Conservation (phyloP, 2,329 filamentous ascomycete genomes). For the Arachnomyces sp. region DNA sequence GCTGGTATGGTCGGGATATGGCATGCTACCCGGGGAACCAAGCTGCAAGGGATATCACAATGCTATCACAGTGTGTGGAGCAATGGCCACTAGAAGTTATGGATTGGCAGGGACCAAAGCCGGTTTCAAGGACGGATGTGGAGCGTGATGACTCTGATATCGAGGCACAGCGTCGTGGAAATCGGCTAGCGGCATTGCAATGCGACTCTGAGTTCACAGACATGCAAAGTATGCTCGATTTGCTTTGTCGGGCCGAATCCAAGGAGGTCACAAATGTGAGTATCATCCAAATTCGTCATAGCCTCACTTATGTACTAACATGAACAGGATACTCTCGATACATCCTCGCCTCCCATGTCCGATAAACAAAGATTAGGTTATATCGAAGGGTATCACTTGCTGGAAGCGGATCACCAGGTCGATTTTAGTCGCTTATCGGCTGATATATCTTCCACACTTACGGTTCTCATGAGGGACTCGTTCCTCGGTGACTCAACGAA, state of each 20-base stretch:
- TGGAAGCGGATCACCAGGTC: conserved; percentile 43
- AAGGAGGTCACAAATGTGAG: conserved; percentile 23
- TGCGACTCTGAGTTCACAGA: conserved; percentile 25
- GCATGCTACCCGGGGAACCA: conserved; percentile 30
- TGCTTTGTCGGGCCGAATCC: conserved; percentile 23
- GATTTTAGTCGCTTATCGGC: conserved; percentile 36
- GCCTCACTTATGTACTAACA: conserved; percentile 6
- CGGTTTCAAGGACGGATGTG: not conserved
- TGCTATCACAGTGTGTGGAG: conserved; percentile 56
- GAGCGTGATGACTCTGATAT: conserved; percentile 4
- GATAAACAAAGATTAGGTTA: conserved; percentile 48
- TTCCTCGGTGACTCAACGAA: conserved; percentile 11
- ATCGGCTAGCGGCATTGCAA: conserved; percentile 21
- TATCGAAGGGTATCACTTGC: conserved; percentile 44
- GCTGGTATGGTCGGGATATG: conserved; percentile 59
- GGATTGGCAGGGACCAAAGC: conserved; percentile 43
- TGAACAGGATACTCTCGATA: conserved; percentile 49
- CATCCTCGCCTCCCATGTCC: conserved; percentile 51
- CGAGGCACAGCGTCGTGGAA: conserved; percentile 13
- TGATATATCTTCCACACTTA: conserved; percentile 27
- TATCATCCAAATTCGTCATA: not conserved
- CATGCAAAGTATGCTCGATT: conserved; percentile 28
- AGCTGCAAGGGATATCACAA: conserved; percentile 50
- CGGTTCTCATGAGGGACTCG: conserved; percentile 22
- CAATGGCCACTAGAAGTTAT: conserved; percentile 59